Percentiles rank a stretch among this genome's conserved stretches.
Evolutionary conservation across 2,329 filamentous ascomycete genomes (phyloP).

Genomic region (Cadophora sp.): DNA sequence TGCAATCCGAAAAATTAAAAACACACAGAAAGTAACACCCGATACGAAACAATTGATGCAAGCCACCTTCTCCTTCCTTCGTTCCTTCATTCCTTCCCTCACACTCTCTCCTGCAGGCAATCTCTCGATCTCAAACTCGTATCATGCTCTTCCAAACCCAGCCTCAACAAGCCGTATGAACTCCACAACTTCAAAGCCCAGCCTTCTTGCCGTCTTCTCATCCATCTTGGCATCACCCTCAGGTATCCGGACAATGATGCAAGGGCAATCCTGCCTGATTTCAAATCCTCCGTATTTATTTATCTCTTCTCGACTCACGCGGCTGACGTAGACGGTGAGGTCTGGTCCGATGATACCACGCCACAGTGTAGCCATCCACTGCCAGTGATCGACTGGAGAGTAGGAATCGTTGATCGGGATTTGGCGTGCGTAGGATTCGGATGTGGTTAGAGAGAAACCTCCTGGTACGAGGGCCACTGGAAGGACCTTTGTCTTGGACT

Average conservation of each 20-base stretch:
- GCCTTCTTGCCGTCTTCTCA: conserved; percentile 73
- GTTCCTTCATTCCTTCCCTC: neutral
- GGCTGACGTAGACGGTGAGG: conserved; percentile 72
- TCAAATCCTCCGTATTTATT: conserved; percentile 60
- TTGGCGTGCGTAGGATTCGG: conserved; percentile 75
- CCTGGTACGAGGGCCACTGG: conserved; percentile 78
- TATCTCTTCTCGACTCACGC: conserved; percentile 46
- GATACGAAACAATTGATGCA: neutral
- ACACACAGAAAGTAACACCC: conserved; percentile 6
- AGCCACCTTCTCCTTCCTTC: neutral
- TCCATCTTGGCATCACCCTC: conserved; percentile 56
- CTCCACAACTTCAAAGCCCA: conserved; percentile 89
- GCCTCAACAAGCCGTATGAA: conserved; percentile 60
- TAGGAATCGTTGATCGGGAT: conserved; percentile 81
- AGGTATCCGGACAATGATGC: conserved; percentile 61
- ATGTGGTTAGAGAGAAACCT: conserved; percentile 81
- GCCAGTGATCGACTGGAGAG: conserved; percentile 89
- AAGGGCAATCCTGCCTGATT: conserved; percentile 57
- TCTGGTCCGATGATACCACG: conserved; percentile 84
- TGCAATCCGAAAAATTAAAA: conserved; percentile 2
- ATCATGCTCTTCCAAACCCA: conserved; percentile 22
- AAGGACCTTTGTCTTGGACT: conserved; percentile 48
- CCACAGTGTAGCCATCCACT: conserved; percentile 96
- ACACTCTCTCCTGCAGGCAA: neutral
- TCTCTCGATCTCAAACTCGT: neutral